Base-by-base conservation (phyloP, 768 basidiomycete species). In the Tubosaeta brunneosetosa region DNA sequence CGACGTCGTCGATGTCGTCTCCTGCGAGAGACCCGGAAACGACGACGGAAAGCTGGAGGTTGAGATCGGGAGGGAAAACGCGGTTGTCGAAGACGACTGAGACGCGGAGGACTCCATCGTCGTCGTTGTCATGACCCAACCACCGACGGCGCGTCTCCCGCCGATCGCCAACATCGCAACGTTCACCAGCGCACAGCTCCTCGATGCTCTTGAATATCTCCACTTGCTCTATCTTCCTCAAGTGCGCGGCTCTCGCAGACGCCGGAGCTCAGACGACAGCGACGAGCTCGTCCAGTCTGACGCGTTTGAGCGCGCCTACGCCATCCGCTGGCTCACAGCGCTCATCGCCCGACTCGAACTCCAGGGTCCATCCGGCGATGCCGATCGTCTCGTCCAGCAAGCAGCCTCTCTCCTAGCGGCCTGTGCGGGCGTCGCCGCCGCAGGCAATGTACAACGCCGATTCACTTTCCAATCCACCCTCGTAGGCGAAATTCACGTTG, bases 291-390 rank as follows among this genome's bases (percentile, higher is more conserved):
- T 82, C 22, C 75, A 78, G 42, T 66, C 69, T 0, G 89, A 93
- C 62, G 50, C 72, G 1, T 92, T 86, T 64, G 91, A 94, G 67
- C 78, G 85, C 9, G 65, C 78, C 1, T 83, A 84, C 49, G 76
- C 84, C 0, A 76, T 90, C 3, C 79, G 77, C 52, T 94, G 91
- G 91, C 74, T 93, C 13, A 87, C 81, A 4, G 72, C 78, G 3
- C 75, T 93, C 45, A 70, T 92, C 27, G 67, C 74, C 6, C 72
- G 73, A 49, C 63, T 71, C 44, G 64, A 69, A 14, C 33, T 14
- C 14, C 27, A 19, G 29, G 4, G 22, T 22, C 22, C 22, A 22
- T 22, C 31, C 44, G 19, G 36, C 7, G 33, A 51, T 22, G 46
- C 57, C 22, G 79, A 82, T 14, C 43, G 41, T 1, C 62, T 87